Conservation (phyloP, 495 filamentous ascomycete species). For the Eremomyces bilateralis region DNA sequence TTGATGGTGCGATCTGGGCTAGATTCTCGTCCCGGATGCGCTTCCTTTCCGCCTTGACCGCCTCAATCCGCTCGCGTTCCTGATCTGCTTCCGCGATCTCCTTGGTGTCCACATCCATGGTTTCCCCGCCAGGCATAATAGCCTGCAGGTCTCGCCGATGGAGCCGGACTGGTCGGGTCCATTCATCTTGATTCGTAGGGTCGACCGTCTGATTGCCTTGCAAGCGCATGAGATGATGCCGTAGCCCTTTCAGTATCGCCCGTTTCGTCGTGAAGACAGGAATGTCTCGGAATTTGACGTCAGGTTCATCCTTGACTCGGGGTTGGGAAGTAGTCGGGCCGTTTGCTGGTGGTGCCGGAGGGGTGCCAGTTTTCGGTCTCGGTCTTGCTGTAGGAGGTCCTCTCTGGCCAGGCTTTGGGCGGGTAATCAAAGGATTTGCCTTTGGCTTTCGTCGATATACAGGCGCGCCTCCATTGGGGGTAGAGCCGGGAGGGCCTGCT, state of each 20-base stretch:
- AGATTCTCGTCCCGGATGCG: constrained; percentile 62
- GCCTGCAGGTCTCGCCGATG: constrained; percentile 65
- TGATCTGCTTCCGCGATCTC: constrained; percentile 34
- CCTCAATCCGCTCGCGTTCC: constrained; percentile 24
- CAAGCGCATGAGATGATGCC: constrained; percentile 71
- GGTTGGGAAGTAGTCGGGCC: no score
- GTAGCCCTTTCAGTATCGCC: constrained; percentile 53
- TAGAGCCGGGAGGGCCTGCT: constrained; percentile 4
- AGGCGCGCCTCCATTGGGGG: constrained; percentile 5
- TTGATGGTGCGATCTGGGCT: constrained; percentile 67
- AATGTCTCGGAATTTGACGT: constrained; percentile 35
- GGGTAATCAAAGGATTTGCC: background rate
- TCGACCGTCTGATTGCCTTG: constrained; percentile 41
- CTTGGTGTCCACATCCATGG: constrained; percentile 19
- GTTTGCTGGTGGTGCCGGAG: constrained; percentile 3
- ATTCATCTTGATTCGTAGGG: constrained; percentile 54
- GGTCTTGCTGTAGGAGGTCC: background rate
- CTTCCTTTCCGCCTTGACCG: background rate
- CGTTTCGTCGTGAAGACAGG: constrained; percentile 65
- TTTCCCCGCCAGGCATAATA: background rate
- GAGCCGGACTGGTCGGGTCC: constrained; percentile 66
- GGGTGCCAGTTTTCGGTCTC: background rate
- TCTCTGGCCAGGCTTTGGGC: background rate
- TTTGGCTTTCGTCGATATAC: background rate
- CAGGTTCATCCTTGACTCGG: constrained; percentile 22